Evolutionary conservation across 1,139 yeast genomes (phyloP).

Genomic region (Yamadazyma oceani): DNA sequence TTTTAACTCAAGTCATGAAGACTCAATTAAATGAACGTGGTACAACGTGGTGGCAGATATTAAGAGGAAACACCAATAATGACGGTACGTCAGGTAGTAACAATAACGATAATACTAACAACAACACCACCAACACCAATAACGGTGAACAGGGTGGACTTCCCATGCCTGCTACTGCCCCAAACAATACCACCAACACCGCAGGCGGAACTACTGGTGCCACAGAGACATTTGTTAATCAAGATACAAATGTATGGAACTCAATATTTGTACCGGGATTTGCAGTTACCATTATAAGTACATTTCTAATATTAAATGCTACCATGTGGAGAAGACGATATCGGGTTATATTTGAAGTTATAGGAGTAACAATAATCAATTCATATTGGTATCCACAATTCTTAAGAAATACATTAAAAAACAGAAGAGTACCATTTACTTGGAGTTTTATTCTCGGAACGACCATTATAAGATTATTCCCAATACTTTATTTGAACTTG

Average conservation of each 20-base stretch:
- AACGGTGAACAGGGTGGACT: conserved; percentile 7
- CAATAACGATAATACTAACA: conserved; percentile 3
- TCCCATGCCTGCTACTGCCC: conserved; percentile 12
- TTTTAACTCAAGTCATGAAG: conserved; percentile 64
- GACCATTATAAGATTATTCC: conserved; percentile 60
- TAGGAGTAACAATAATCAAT: conserved; percentile 51
- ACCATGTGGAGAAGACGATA: conserved; percentile 62
- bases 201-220: conserved; percentile 6
- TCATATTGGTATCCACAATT: conserved; percentile 94
- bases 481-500: conserved; percentile 61
- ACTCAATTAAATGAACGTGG: conserved; percentile 76
- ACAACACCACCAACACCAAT: conserved; percentile 16
- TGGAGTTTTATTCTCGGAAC: conserved; percentile 75
- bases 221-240: conserved; percentile 20
- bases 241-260: conserved; percentile 60
- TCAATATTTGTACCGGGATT: conserved; percentile 64
- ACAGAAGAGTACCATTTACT: conserved; percentile 62
- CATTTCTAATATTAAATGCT: conserved; percentile 59
- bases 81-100: too few relatives aligned
- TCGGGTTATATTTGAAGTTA: conserved; percentile 59
- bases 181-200: conserved; percentile 10
- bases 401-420: conserved; percentile 71
- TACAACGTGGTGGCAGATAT: conserved; percentile 62
- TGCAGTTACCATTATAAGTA: conserved; percentile 55
- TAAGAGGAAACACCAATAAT: conserved; percentile 40